Percentiles rank a stretch among this genome's conserved stretches.
These are phyloP conservation scores for Macrophomina phaseolina DNA, from an alignment of 2,329 filamentous ascomycete species.

Conservation along the genomic window DNA sequence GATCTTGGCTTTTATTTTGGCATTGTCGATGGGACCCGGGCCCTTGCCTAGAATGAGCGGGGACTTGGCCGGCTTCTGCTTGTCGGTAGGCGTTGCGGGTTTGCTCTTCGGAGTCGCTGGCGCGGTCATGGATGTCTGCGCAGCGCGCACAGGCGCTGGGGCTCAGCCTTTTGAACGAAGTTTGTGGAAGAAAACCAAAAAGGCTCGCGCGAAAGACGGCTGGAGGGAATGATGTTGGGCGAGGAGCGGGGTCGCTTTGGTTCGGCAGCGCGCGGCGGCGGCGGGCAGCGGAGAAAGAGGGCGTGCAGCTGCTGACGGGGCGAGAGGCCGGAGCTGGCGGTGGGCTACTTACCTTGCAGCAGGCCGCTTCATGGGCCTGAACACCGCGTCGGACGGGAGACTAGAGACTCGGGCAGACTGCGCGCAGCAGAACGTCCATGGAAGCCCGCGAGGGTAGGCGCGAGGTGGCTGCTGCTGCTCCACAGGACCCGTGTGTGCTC, in stretches of 20 bases:
- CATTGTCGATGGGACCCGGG: slow-evolving; percentile 48
- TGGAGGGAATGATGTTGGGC: neutral
- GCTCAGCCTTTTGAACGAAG: neutral
- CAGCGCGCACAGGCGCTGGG: neutral
- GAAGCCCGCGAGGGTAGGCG: neutral
- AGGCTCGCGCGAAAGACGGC: neutral
- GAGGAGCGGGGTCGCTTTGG: slow-evolving; percentile 3
- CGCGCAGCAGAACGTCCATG: slow-evolving; percentile 8
- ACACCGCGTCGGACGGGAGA: slow-evolving; percentile 13
- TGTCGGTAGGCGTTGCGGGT: slow-evolving; percentile 22
- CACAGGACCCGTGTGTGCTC: slow-evolving; percentile 2
- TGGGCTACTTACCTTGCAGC: slow-evolving; percentile 27
- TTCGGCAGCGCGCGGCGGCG: neutral
- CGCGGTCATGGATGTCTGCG: slow-evolving; percentile 26
- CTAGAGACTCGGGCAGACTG: slow-evolving; percentile 8
- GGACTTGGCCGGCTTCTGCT: slow-evolving; percentile 34
- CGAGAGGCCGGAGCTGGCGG: slow-evolving; percentile 21
- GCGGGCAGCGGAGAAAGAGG: neutral
- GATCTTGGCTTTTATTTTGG: slow-evolving; percentile 73
- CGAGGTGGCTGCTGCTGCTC: neutral
- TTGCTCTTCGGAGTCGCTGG: slow-evolving; percentile 38
- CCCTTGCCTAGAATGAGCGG: slow-evolving; percentile 47
- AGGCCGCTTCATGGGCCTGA: slow-evolving; percentile 20
- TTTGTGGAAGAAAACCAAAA: neutral
- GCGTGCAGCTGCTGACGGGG: slow-evolving; percentile 16